Percentiles rank a stretch among this genome's conserved stretches.
Evolutionary conservation across 2,329 filamentous ascomycete species (phyloP).

Genomic region (Sarocladiaceae sp.): DNA sequence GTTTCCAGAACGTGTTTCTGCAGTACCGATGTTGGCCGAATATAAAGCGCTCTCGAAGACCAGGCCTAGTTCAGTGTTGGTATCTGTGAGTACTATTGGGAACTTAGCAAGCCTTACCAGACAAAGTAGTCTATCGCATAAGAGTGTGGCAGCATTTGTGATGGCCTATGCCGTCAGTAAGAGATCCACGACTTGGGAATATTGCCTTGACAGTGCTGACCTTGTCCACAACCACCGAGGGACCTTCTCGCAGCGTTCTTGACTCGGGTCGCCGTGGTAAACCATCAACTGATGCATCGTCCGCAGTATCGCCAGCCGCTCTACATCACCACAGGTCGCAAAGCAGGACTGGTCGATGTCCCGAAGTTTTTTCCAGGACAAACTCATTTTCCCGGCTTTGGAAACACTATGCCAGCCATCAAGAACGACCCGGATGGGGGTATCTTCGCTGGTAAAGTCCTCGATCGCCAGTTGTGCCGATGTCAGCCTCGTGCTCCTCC

Average conservation of each 20-base stretch:
- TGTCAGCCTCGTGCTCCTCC: constrained; percentile 12
- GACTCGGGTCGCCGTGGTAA: constrained; percentile 21
- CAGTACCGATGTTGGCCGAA: constrained; percentile 25
- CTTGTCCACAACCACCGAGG: constrained; percentile 22
- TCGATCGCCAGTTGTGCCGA: constrained; percentile 12
- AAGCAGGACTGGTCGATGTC: constrained; percentile 20
- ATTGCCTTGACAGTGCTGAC: constrained; percentile 11
- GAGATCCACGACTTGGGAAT: background rate
- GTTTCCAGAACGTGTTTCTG: constrained; percentile 22
- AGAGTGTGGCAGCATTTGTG: constrained; percentile 21
- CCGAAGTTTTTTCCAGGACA: constrained; percentile 21
- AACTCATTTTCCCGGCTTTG: constrained; percentile 19
- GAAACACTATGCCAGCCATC: constrained; percentile 23
- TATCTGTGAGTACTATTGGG: background rate
- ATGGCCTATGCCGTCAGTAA: constrained; percentile 17
- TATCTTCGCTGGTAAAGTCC: constrained; percentile 19
- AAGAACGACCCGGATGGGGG: constrained; percentile 18
- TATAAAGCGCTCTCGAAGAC: constrained; percentile 22
- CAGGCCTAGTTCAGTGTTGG: constrained; percentile 17
- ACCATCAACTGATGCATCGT: constrained; percentile 19
- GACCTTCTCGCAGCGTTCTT: constrained; percentile 14
- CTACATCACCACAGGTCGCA: constrained; percentile 12
- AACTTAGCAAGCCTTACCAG: constrained; percentile 16
- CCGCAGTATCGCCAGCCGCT: constrained; percentile 19
- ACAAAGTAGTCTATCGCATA: constrained; percentile 25